These are phyloP conservation scores for Bisporella sp. DNA, from an alignment of 2,329 filamentous ascomycete genomes.

Conservation along the genomic window DNA sequence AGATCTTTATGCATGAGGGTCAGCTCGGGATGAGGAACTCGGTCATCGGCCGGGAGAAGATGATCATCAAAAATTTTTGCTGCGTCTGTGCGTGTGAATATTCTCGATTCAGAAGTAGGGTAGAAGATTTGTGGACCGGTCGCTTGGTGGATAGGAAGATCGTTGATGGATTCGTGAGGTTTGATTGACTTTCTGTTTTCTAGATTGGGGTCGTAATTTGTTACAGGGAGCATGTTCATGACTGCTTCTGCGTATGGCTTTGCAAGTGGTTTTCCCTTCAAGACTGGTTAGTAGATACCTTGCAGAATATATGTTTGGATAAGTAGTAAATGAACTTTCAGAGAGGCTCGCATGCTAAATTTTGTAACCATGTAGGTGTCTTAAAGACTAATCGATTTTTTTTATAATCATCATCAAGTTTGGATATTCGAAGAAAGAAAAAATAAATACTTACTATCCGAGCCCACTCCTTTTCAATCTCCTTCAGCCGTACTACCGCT, in stretches of 20 bases:
- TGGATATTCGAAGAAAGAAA: conserved; percentile 15
- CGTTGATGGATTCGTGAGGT: conserved; percentile 56
- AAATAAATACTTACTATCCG: conserved; percentile 47
- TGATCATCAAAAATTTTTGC: conserved; percentile 55
- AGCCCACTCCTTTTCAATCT: conserved; percentile 60
- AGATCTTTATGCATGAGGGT: conserved; percentile 47
- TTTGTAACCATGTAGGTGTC: conserved; percentile 88
- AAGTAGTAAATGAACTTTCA: conserved; percentile 38
- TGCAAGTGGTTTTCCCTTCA: conserved; percentile 69
- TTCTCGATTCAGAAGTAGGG: conserved; percentile 54
- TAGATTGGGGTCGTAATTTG: conserved; percentile 48
- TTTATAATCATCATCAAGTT: conserved; percentile 57
- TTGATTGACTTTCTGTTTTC: conserved; percentile 27
- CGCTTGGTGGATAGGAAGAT: conserved; percentile 53
- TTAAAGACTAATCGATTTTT: conserved; percentile 99
- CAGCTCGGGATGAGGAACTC: conserved; percentile 57
- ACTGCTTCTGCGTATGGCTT: conserved; percentile 71
- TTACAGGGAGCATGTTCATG: conserved; percentile 71
- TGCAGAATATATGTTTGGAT: conserved; percentile 8
- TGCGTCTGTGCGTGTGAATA: conserved; percentile 58
- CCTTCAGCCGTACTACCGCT: conserved; percentile 62
- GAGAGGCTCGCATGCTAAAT: conserved; percentile 68
- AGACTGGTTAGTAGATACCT: conserved; percentile 12
- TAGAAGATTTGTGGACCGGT: conserved; percentile 60
- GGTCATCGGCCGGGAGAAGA: conserved; percentile 52